Conservation (phyloP, 176 grass and related monocot species). For the Oryza nivara region DNA sequence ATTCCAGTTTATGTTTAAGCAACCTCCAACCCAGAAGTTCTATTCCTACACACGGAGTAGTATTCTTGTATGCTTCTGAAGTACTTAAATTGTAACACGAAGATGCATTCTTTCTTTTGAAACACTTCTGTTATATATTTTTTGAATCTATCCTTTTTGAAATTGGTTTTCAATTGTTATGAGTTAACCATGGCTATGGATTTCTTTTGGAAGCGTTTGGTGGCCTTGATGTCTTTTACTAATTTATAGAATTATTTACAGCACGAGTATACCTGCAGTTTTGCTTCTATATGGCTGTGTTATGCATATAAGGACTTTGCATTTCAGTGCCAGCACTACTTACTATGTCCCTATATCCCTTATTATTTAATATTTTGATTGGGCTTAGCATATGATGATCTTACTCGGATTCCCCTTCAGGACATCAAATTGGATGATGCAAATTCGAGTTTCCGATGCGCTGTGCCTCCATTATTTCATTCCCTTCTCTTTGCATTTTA, state of each 20-base stretch:
- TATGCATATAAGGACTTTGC: background rate
- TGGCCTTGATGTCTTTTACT: background rate
- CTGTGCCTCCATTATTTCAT: constrained; percentile 9
- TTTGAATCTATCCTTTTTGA: background rate
- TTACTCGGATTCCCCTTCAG: constrained; percentile 99
- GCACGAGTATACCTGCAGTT: background rate
- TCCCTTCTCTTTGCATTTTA: background rate
- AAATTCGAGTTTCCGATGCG: constrained; percentile 88
- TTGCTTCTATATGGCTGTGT: background rate
- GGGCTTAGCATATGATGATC: constrained; percentile 62
- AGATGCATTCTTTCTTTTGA: background rate
- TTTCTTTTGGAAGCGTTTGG: background rate
- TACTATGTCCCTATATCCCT: background rate
- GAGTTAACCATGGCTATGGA: background rate
- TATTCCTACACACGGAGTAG: background rate
- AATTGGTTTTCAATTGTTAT: background rate
- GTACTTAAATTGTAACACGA: background rate
- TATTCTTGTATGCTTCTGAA: background rate
- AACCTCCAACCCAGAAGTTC: too few relatives aligned
- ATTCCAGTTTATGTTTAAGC: background rate
- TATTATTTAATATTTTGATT: background rate
- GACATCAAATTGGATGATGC: constrained; percentile 92
- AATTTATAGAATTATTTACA: background rate
- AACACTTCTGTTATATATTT: background rate
- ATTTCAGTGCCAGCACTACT: background rate